Evolutionary conservation across 2,329 filamentous ascomycete genomes (phyloP).

Genomic region (Claviceps sp.): DNA sequence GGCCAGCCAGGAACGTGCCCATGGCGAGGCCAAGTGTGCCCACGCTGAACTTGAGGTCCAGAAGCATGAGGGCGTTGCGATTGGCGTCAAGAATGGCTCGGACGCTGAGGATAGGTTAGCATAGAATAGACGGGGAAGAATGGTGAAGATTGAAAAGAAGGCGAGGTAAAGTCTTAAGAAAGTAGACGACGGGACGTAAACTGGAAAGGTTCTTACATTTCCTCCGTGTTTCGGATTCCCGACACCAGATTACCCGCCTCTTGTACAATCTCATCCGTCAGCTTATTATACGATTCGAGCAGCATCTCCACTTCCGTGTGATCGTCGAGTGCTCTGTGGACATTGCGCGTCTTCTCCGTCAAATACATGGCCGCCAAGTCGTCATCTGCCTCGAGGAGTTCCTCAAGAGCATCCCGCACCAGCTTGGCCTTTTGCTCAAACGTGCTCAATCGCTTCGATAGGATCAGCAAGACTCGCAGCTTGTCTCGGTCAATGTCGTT

Average conservation of each 20-base stretch:
- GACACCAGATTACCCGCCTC: constrained; percentile 86
- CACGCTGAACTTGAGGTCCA: constrained; percentile 93
- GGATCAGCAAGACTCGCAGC: constrained; percentile 75
- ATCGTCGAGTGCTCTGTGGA: constrained; percentile 63
- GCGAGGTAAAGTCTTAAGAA: background rate
- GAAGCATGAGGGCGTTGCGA: constrained; percentile 92
- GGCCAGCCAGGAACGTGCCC: constrained; percentile 88
- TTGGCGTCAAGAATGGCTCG: constrained; percentile 97
- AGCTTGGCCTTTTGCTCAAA: constrained; percentile 96
- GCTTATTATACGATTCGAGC: constrained; percentile 92
- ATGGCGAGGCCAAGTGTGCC: constrained; percentile 88
- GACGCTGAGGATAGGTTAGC: constrained; percentile 44
- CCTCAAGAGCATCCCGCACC: constrained; percentile 87
- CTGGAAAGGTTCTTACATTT: constrained; percentile 54
- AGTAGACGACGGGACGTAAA: too few relatives aligned
- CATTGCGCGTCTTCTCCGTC: constrained; percentile 69
- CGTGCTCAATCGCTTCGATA: constrained; percentile 89
- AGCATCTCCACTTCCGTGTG: constrained; percentile 97
- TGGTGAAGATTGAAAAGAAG: background rate
- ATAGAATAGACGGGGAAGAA: background rate
- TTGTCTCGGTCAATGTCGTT: constrained; percentile 95
- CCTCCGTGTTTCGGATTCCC: constrained; percentile 93
- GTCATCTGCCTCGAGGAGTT: constrained; percentile 90
- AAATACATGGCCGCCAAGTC: constrained; percentile 92
- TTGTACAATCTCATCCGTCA: constrained; percentile 95